These are phyloP conservation scores for Bullera alba DNA, from an alignment of 768 basidiomycete species.

Conservation along the genomic window DNA sequence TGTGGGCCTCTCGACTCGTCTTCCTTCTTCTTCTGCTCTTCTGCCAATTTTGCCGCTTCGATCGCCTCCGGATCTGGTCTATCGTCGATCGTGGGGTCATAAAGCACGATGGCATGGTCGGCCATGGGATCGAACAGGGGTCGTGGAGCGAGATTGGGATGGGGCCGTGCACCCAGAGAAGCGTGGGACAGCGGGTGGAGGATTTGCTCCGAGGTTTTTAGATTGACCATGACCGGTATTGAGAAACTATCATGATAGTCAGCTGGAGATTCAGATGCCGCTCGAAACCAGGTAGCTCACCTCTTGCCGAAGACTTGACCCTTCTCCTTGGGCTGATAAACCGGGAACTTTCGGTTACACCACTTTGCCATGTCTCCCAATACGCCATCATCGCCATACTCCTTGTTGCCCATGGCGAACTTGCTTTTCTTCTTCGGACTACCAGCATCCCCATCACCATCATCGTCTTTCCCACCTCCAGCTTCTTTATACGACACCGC, in stretches of 20 bases:
- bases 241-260: conserved; percentile 60
- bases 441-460: conserved; percentile 50
- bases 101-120: conserved; percentile 93
- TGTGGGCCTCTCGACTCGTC: conserved; percentile 72
- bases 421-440: conserved; percentile 62
- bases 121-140: conserved; percentile 97
- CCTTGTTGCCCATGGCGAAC: conserved; percentile 52
- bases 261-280: not conserved
- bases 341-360: conserved; percentile 51
- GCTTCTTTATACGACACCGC: conserved; percentile 69
- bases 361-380: conserved; percentile 52
- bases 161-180: conserved; percentile 78
- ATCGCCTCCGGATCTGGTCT: conserved; percentile 25
- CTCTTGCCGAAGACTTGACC: conserved; percentile 39
- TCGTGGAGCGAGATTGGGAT: conserved; percentile 70
- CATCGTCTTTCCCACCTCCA: conserved; percentile 50
- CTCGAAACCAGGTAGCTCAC: conserved; percentile 22
- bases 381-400: conserved; percentile 60
- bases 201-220: conserved; percentile 22
- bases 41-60: conserved; percentile 53
- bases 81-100: conserved; percentile 92
- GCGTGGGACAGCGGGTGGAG: conserved; percentile 57
- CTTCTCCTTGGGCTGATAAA: conserved; percentile 49
- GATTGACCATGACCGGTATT: conserved; percentile 56
- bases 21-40: conserved; percentile 59